Conservation (phyloP, 352 stramenopile genomes). For the Globisporangium orthogonon region DNA sequence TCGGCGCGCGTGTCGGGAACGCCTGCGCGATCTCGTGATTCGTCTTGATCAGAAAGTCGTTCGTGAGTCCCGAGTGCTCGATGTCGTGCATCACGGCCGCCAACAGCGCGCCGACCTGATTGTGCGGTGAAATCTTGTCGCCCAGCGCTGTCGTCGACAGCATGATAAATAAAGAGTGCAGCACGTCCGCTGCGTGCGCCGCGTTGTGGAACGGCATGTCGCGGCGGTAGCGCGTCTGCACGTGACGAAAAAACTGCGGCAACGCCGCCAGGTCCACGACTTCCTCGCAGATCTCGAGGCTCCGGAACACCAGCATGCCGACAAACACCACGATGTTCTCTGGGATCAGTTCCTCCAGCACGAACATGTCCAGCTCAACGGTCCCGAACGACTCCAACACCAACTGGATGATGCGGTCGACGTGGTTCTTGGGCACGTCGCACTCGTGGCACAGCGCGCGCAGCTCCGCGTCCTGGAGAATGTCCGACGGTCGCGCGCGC, state of each 20-base stretch:
- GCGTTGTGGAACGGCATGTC: conserved; percentile 81
- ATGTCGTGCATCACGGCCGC: conserved; percentile 80
- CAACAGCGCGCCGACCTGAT: conserved; percentile 66
- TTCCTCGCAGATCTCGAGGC: conserved; percentile 44
- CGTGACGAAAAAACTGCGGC: conserved; percentile 41
- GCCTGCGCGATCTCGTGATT: conserved; percentile 57
- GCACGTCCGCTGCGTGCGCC: conserved; percentile 70
- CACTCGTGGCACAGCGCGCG: conserved; percentile 43
- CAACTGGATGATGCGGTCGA: conserved; percentile 43
- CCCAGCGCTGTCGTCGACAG: conserved; percentile 47
- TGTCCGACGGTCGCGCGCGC: conserved; percentile 30
- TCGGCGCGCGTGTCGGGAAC: conserved; percentile 50
- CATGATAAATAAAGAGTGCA: conserved; percentile 75
- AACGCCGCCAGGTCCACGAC: conserved; percentile 51
- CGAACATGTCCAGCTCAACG: conserved; percentile 58
- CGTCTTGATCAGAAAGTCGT: conserved; percentile 75
- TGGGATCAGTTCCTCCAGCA: conserved; percentile 56
- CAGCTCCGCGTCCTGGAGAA: conserved; percentile 45
- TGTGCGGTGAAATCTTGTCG: conserved; percentile 46
- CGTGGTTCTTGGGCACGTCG: conserved; percentile 30
- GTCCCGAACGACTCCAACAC: conserved; percentile 55
- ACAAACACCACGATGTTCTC: conserved; percentile 62
- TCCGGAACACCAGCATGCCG: conserved; percentile 66
- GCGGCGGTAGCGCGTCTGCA: conserved; percentile 56
- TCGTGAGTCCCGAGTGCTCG: conserved; percentile 69